Evolutionary conservation across 305 asterid genomes (phyloP).

Genomic region (Fraxinus greggii): DNA sequence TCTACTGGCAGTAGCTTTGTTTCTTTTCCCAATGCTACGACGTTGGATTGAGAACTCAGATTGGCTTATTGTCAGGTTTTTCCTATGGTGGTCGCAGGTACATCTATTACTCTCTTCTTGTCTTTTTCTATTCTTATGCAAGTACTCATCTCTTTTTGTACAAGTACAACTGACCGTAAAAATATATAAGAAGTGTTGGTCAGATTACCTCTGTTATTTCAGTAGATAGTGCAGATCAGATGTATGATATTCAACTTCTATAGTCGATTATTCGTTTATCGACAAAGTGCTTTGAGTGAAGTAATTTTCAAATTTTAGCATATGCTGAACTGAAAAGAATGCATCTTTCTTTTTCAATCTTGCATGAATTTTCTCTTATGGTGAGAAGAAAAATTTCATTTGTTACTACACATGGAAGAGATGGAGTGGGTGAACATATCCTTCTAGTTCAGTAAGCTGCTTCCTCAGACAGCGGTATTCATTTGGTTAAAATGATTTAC

Average conservation of each 20-base stretch:
- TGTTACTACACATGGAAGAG: not conserved
- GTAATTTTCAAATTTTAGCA: not conserved
- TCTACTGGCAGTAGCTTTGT: slow-evolving; percentile 63
- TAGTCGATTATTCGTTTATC: not conserved
- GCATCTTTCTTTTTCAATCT: slow-evolving; percentile 3
- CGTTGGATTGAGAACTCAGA: slow-evolving; percentile 98
- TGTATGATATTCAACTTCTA: slow-evolving; percentile 11
- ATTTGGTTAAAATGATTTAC: not conserved
- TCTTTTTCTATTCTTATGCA: slow-evolving; percentile 21
- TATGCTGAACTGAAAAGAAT: not conserved
- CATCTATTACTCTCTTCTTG: slow-evolving; percentile 16
- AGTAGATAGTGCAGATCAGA: slow-evolving; percentile 1
- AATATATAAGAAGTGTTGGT: not conserved
- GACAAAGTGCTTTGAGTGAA: not conserved
- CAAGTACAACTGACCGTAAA: slow-evolving; percentile 12
- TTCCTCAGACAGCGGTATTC: not conserved
- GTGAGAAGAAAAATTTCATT: slow-evolving; percentile 6
- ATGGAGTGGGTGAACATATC: not conserved
- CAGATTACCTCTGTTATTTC: slow-evolving; percentile 20
- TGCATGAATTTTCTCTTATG: not conserved
- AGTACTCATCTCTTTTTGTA: slow-evolving; percentile 10
- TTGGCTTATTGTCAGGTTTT: slow-evolving; percentile 84
- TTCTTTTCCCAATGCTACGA: slow-evolving; percentile 90
- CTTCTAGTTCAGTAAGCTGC: not conserved
- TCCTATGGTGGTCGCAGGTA: slow-evolving; percentile 99